These are phyloP conservation scores for Vanrija sp. DNA, from an alignment of 1,284 basidiomycete species.

Conservation along the genomic window DNA sequence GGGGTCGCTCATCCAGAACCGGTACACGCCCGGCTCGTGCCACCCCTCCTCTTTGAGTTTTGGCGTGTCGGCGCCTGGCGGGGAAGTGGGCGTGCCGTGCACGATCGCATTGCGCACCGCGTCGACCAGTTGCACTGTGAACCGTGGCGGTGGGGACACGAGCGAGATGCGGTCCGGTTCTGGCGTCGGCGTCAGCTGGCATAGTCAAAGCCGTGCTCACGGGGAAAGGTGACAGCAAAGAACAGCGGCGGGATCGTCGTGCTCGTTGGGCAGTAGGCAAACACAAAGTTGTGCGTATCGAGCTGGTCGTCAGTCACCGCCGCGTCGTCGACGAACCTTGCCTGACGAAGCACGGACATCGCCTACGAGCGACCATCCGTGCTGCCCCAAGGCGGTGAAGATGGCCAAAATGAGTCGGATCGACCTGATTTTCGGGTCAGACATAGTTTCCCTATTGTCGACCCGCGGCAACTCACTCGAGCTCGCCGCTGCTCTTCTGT, in stretches of 20 bases:
- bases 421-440: constrained; percentile 17
- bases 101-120: constrained; percentile 35
- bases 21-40: constrained; percentile 42
- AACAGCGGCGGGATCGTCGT: constrained; percentile 27
- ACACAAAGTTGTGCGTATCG: constrained; percentile 39
- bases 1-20: constrained; percentile 33
- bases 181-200: constrained; percentile 13
- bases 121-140: constrained; percentile 29
- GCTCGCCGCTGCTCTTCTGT: constrained; percentile 36
- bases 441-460: not conserved
- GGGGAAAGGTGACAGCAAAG: constrained; percentile 42
- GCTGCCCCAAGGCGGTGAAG: constrained; percentile 28
- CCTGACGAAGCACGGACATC: constrained; percentile 26
- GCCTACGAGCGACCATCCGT: constrained; percentile 36
- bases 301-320: constrained; percentile 18
- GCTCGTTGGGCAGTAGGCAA: constrained; percentile 20
- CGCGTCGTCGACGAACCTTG: constrained; percentile 18
- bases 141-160: constrained; percentile 33
- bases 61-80: constrained; percentile 12
- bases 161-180: constrained; percentile 43
- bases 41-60: constrained; percentile 42
- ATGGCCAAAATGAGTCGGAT: constrained; percentile 36
- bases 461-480: constrained; percentile 29
- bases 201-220: constrained; percentile 17
- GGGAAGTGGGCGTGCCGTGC: constrained; percentile 1